phyloP scores from a whole-genome alignment of 352 stramenopile species.

The Phytophthora pini region DNA sequence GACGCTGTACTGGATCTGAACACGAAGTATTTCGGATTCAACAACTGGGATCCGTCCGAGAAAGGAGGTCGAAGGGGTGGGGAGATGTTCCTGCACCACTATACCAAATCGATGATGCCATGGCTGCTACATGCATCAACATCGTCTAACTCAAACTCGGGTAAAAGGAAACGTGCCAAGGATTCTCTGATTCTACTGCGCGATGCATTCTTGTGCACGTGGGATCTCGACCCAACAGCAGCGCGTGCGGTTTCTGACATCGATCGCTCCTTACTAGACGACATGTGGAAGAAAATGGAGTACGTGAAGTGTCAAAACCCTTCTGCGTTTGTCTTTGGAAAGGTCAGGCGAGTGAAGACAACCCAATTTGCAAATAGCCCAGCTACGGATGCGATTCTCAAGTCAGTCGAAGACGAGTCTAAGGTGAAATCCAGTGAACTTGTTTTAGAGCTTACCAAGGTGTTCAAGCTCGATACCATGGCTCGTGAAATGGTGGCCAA shows the following conservation, averaged over 20 bases:
- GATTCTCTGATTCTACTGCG: conserved; percentile 67
- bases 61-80: conserved; percentile 70
- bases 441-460: conserved; percentile 65
- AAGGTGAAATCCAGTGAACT: conserved; percentile 62
- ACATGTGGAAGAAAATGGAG: conserved; percentile 88
- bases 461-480: conserved; percentile 87
- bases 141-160: conserved; percentile 41
- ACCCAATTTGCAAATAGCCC: conserved; percentile 73
- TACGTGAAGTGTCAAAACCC: conserved; percentile 68
- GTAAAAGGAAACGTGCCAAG: conserved; percentile 67
- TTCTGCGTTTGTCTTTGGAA: conserved; percentile 78
- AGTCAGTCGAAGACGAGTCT: conserved; percentile 63
- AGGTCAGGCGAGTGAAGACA: conserved; percentile 69
- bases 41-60: conserved; percentile 75
- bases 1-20: conserved; percentile 73
- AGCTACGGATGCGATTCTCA: conserved; percentile 62
- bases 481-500: conserved; percentile 71
- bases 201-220: conserved; percentile 85
- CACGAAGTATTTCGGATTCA: conserved; percentile 78
- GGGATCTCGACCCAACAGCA: conserved; percentile 78
- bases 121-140: conserved; percentile 70
- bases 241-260: conserved; percentile 75
- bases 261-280: conserved; percentile 75
- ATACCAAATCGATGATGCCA: conserved; percentile 82
- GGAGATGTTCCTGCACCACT: conserved; percentile 87